These are phyloP conservation scores for Cyclotella choctawhatcheeana DNA, from an alignment of 108 stramenopile species.

Conservation along the genomic window DNA sequence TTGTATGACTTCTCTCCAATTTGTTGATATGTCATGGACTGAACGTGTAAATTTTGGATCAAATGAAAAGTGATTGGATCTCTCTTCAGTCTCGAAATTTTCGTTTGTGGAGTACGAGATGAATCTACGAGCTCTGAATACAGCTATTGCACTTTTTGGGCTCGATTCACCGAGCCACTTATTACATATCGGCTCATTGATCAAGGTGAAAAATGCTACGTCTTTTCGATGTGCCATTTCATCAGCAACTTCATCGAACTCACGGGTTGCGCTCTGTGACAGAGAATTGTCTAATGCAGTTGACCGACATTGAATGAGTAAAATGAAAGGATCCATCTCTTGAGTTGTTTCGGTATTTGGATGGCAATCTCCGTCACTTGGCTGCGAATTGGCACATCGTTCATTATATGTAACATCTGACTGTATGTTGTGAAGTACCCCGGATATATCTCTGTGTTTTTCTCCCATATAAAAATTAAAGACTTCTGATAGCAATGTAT, in stretches of 20 bases:
- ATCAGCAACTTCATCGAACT: constrained; percentile 44
- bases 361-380: not conserved
- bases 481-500: constrained; percentile 25
- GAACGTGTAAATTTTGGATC: constrained; percentile 7
- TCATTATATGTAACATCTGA: constrained; percentile 12
- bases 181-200: constrained; percentile 19
- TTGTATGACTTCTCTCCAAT: constrained; percentile 30
- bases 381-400: not conserved
- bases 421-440: constrained; percentile 24
- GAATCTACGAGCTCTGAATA: constrained; percentile 17
- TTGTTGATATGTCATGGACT: constrained; percentile 32
- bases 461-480: constrained; percentile 37
- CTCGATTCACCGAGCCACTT: constrained; percentile 11
- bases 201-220: constrained; percentile 49
- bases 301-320: constrained; percentile 50
- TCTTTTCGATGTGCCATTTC: constrained; percentile 48
- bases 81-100: not conserved
- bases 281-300: not conserved
- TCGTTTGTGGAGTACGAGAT: constrained; percentile 18
- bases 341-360: constrained; percentile 12
- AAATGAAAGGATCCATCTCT: constrained; percentile 47
- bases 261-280: constrained; percentile 18
- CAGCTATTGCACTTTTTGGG: constrained; percentile 25
- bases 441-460: constrained; percentile 22
- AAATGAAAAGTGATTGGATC: constrained; percentile 5